Base-by-base conservation (phyloP, 2,329 filamentous ascomycete genomes). In the Pseudogymnoascus sp. region DNA sequence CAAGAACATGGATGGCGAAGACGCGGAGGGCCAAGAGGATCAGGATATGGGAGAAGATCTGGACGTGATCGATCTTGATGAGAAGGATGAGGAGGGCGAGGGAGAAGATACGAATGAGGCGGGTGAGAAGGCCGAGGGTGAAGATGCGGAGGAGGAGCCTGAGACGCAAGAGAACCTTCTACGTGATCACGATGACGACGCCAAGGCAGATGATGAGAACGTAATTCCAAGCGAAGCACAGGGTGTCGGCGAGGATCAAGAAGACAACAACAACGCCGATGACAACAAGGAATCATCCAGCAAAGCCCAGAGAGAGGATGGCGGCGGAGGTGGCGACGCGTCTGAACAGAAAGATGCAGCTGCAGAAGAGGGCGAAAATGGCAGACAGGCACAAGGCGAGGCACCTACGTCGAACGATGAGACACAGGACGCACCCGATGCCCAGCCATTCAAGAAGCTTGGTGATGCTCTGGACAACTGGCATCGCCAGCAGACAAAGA, bases 401-500 rank as follows among this genome's bases (percentile, higher is more conserved):
- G 76, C 75, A 40, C 76, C 72, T 36, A 70, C 73, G 63, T 64
- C 71, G 1, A 66, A 69, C 34, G 69, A 73, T 34, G 73, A 75
- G 14, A 73, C 75, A 14, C 73, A 80, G 67, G 75, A 79, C 38
- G 74, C 75, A 23, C 70, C 72, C 4, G 75, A 84, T 61, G 78
- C 80, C 53, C 86, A 95, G 68, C 90, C 92, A 1, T 96, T 97
- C 81, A 95, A 95, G 78, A 96, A 96, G 72, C 84, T 99, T 31
- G 95, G 95, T 21, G 92, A 99, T 77, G 89, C 91, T 5, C 81
- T 99, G 34, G 93, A 97, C 74, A 86, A 89, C 69, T 99, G 93
- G 91, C 93, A 97, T 75, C 85, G 90, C 64, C 90, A 92, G 71
- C 90, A 96, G 70, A 85, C 85, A 56, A 89, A 96, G 66, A 97